Evolutionary conservation across 352 stramenopile species (phyloP), one percentile per base, ranked within the genome.

Genomic region (Phytophthora tubulina): DNA sequence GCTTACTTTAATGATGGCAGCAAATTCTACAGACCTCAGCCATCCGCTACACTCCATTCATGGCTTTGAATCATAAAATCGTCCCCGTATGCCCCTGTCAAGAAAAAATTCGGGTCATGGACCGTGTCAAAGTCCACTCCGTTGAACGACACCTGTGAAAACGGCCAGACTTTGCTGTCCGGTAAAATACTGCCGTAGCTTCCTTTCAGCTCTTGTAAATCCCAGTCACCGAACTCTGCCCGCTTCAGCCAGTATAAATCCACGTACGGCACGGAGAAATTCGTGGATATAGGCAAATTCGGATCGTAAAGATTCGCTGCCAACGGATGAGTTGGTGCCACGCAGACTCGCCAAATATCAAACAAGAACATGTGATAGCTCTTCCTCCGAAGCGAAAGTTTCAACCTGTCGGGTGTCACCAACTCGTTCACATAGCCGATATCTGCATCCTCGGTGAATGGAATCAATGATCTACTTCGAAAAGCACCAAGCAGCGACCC

Each of bases 381-480:
- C 53, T 80, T 81, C 17, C 21, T 49, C 53, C 56, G 61, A 83
- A 70, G 52, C 21, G 35, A 11, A 51, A 27, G 51, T 49, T 63
- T 38, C 10, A 72, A 51, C 31, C 56, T 31, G 50, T 61, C 30
- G 27, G 36, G 54, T 33, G 21, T 49, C n/a, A 60, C 10, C 36
- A 60, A 17, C 21, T 54, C 27, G 13, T 71, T 45, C 42, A 68
- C 65, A 63, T 73, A 82, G 1, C 64, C 77, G 5, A 87, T 58
- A 56, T 87, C 79, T 14, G 61, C 67, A 60, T 87, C 79, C 44
- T 84, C 74, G 7, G 76, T 83, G 70, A 80, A 88, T 7, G 76
- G 63, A 59, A 87, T 84, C 33, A 76, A 70, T 62, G 71, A 79
- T 2, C 36, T 44, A 50, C 78, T 76, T 31, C 76, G 76, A 17